These are phyloP conservation scores for Rhizopogon parksii DNA, from an alignment of 1,284 basidiomycete species.

Conservation along the genomic window DNA sequence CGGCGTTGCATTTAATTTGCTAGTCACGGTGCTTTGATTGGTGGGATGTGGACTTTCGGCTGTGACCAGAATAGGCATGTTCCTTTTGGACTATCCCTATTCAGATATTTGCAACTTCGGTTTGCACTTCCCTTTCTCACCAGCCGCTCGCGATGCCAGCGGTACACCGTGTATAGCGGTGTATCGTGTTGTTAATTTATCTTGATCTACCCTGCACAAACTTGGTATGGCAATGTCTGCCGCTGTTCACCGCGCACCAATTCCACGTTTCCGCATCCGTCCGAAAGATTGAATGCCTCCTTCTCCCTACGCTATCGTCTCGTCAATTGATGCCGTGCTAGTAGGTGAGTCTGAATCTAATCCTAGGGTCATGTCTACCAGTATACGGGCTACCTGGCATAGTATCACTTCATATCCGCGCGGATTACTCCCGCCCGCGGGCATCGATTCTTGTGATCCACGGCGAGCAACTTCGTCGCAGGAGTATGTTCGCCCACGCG, in stretches of 20 bases:
- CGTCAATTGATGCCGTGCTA: constrained; percentile 17
- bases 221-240: no score
- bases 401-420: constrained; percentile 24
- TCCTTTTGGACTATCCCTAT: not conserved
- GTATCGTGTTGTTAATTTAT: constrained; percentile 17
- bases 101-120: not conserved
- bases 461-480: constrained; percentile 26
- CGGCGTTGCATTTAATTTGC: not conserved
- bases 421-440: constrained; percentile 20
- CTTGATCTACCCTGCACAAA: constrained; percentile 5
- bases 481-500: constrained; percentile 16
- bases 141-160: not conserved
- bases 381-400: not conserved
- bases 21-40: not conserved
- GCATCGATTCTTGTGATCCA: constrained; percentile 12
- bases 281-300: constrained; percentile 11
- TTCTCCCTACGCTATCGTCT: constrained; percentile 11
- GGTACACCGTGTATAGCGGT: not conserved
- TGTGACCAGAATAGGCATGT: not conserved
- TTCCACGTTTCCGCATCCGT: constrained; percentile 9
- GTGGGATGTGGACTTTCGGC: not conserved
- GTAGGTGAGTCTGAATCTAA: not conserved
- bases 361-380: not conserved
- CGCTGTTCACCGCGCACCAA: constrained; percentile 15
- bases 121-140: not conserved